Evolutionary conservation across 345 rosid species (phyloP).

Genomic region (Kernera saxatilis): DNA sequence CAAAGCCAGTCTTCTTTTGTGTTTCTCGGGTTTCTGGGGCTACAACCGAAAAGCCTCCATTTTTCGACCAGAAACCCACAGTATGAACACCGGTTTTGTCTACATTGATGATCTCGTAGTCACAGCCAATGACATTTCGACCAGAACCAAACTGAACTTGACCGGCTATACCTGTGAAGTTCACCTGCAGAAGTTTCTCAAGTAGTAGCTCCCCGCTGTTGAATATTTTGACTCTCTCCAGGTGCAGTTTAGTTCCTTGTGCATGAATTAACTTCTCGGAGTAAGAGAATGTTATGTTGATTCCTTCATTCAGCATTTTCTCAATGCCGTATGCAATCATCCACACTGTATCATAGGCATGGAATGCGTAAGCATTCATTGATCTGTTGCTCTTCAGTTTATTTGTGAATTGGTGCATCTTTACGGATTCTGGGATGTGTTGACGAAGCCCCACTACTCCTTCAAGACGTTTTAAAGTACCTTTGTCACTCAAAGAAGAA

Average conservation of each 20-base stretch:
- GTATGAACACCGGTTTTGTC: conserved; percentile 33
- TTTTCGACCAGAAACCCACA: conserved; percentile 70
- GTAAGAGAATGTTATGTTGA: conserved; percentile 54
- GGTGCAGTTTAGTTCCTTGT: conserved; percentile 30
- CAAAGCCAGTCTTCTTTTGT: conserved; percentile 20
- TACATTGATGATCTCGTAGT: conserved; percentile 76
- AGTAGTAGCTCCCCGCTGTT: conserved; percentile 49
- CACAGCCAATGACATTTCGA: conserved; percentile 39
- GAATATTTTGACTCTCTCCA: conserved; percentile 55
- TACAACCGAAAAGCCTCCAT: conserved; percentile 47
- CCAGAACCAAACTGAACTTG: conserved; percentile 50
- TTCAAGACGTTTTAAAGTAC: conserved; percentile 33
- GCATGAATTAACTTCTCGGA: conserved; percentile 30
- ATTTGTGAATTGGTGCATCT: conserved; percentile 49
- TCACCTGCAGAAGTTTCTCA: conserved; percentile 43
- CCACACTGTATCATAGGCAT: conserved; percentile 93
- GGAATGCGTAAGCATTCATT: conserved; percentile 57
- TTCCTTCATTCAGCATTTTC: conserved; percentile 41
- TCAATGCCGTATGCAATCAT: conserved; percentile 55
- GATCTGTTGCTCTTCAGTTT: conserved; percentile 37
- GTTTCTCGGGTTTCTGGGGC: conserved; percentile 38
- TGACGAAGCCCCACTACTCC: conserved; percentile 78
- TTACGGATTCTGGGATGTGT: conserved; percentile 50
- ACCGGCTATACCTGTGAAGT: conserved; percentile 77
- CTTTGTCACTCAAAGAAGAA: conserved; percentile 38